phyloP scores from a whole-genome alignment of 805 yeast species.

The Hanseniaspora mollemarum region DNA sequence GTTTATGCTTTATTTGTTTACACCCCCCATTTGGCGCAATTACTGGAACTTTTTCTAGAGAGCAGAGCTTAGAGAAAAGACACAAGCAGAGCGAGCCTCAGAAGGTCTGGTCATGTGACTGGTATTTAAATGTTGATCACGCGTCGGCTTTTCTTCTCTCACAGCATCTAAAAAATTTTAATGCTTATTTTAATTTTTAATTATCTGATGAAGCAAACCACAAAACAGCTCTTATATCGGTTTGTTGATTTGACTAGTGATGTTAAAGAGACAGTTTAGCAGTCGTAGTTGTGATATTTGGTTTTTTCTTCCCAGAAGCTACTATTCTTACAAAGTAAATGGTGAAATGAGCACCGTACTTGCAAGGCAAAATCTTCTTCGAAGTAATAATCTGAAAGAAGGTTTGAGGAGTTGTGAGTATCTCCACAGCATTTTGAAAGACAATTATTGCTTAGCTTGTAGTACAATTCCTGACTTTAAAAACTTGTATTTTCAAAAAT shows the following conservation, averaged over 20 bases:
- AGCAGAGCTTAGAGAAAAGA: too few species aligned
- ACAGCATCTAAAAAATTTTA: background rate
- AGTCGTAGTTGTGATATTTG: too few species aligned
- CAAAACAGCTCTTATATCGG: too few species aligned
- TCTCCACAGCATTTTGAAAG: background rate
- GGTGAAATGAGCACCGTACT: background rate
- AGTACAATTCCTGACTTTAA: slow-evolving; percentile 4
- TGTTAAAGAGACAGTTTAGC: background rate
- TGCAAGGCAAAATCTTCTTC: background rate
- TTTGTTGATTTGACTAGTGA: background rate
- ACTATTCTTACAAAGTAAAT: too few species aligned
- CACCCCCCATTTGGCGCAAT: too few species aligned
- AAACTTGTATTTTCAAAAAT: slow-evolving; percentile 1
- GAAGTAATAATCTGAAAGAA: background rate
- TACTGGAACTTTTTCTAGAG: too few species aligned
- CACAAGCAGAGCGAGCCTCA: too few species aligned
- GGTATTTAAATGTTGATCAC: too few species aligned
- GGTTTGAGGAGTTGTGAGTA: background rate
- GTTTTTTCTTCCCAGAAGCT: background rate
- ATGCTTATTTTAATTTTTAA: background rate
- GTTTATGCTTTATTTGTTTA: too few species aligned
- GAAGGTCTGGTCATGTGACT: too few species aligned
- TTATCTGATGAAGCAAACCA: background rate
- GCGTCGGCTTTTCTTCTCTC: too few species aligned
- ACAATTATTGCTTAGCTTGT: background rate